Evolutionary conservation across 1,284 basidiomycete genomes (phyloP), one percentile per base, ranked within the genome.

Genomic region (Tilletia caries): DNA sequence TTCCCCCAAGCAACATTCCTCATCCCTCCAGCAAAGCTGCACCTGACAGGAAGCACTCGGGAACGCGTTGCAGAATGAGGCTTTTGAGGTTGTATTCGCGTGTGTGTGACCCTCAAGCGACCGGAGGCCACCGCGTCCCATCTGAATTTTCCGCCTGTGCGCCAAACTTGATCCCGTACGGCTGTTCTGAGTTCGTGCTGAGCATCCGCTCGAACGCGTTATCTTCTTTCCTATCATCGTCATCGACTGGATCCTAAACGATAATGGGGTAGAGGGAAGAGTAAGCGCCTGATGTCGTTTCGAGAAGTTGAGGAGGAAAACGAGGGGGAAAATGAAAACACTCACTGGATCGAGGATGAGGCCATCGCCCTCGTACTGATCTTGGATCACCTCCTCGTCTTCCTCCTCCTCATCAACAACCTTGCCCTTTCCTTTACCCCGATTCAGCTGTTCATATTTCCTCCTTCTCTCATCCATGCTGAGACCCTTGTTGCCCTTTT

Each of bases 351-450:
- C 81, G 29, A 82, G 71, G 60, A 82, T 80, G 66, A 79, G 77
- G 8, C 81, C 81, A 60, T 82, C 81, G n/a, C 80, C 81, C 46
- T 81, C 78, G 70, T 82, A 82, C 54, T 73, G 68, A 62, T 73
- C 70, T 67, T 73, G 73, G 12, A 77, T 72, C 65, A 43, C 60
- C 46, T 73, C 44, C 0, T n/a, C 46, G 2, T 25, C 41, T 50
- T 68, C 41, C 18, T 66, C 69, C 32, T 67, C 68, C 8, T 6
- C 58, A 3, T 29, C 33, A 12, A 13, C 44, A 33, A 20, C 43
- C 41, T 50, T 67, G 18, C 18, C 46, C 29, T 52, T 67, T 10
- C 66, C 66, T 41, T 44, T 41, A 15, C 23, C 43, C 13, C 43
- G 37, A 37, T 32, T 27, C 6, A 62, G 37, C n/a, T 10, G 23